phyloP scores from a whole-genome alignment of 768 basidiomycete species.

The Lactarius sp. region DNA sequence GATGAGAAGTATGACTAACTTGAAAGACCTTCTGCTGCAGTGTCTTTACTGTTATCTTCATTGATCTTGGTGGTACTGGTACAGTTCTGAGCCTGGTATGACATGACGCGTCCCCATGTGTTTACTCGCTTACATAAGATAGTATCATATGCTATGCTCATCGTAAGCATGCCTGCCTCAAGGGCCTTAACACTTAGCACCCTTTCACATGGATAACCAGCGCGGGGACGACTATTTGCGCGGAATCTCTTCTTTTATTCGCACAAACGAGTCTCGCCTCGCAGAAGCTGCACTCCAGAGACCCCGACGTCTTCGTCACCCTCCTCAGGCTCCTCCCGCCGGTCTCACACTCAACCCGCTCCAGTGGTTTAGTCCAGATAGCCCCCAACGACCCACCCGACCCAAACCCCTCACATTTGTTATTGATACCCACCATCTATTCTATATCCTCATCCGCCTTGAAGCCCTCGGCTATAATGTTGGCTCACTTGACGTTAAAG shows the following conservation, averaged over 20 bases:
- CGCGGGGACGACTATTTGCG: slow-evolving; percentile 74
- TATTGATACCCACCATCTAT: slow-evolving; percentile 77
- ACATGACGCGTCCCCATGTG: slow-evolving; percentile 4
- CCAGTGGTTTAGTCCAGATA: slow-evolving; percentile 48
- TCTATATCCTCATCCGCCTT: slow-evolving; percentile 82
- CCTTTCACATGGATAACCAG: slow-evolving; percentile 47
- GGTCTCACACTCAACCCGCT: slow-evolving; percentile 53
- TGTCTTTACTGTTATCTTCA: slow-evolving; percentile 96
- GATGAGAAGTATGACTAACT: slow-evolving; percentile 36
- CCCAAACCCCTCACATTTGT: slow-evolving; percentile 58
- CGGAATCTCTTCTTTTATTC: slow-evolving; percentile 64
- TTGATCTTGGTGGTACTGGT: slow-evolving; percentile 33
- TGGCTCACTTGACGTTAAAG: slow-evolving; percentile 72
- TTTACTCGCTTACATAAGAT: not conserved
- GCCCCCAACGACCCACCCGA: slow-evolving; percentile 32
- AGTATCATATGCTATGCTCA: no score
- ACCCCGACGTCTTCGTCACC: slow-evolving; percentile 40
- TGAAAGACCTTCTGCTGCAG: slow-evolving; percentile 90
- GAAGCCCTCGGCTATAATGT: slow-evolving; percentile 75
- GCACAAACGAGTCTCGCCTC: slow-evolving; percentile 64
- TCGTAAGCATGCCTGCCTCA: no score
- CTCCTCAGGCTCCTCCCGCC: slow-evolving; percentile 30
- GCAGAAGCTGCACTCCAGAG: slow-evolving; percentile 57
- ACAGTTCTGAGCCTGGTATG: not conserved
- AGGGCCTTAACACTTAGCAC: not conserved